Base-by-base conservation (phyloP, 2,329 filamentous ascomycete genomes). In the Ophiognomonia clavigignenti-juglandacearum region DNA sequence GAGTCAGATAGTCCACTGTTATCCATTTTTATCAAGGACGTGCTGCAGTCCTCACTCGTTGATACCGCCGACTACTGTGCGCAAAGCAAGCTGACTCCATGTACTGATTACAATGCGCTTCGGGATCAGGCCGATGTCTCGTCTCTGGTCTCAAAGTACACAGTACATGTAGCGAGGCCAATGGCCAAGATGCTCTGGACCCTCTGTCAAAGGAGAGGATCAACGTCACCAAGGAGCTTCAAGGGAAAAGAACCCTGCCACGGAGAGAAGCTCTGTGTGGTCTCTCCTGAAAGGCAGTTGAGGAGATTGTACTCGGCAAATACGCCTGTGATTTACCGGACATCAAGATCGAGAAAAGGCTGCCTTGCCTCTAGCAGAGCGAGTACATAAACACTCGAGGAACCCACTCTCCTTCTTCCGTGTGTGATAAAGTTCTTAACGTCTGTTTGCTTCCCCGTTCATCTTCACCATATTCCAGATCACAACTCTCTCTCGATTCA, bases 361-460 rank as follows among this genome's bases (percentile, higher is more conserved):
- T 19, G 27, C 38, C 39, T 27, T 24, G 27, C 38, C 39, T 44
- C 26, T 45, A 23, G 13, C 18, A 39, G 39, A 43, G 42, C 35
- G 34, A 22, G 35, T 48, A 51, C 48, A 31, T 51, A 51, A 51
- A 24, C 22, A 24, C 42, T 42, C 20, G 26, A 24, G n/a, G 45
- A 51, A 48, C 49, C 49, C 49, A 48, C 49, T 22, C 22, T 37
- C 42, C 29, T 11, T n/a, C n/a, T n/a, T n/a, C n/a, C n/a, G n/a
- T 11, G 4, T n/a, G 31, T 24, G 4, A 35, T n/a, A 22, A 13
- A 31, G 24, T 32, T 19, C 10, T 26, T 51, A 19, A 45, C 34
- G 27, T 7, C 41, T 26, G 20, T 22, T 40, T 34, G 41, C 20
- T 37, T 42, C 27, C n/a, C 29, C 26, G 8, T 32, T 18, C 22